Evolutionary conservation across 2,329 filamentous ascomycete genomes (phyloP).

Genomic region (Beauveria pseudobassiana): DNA sequence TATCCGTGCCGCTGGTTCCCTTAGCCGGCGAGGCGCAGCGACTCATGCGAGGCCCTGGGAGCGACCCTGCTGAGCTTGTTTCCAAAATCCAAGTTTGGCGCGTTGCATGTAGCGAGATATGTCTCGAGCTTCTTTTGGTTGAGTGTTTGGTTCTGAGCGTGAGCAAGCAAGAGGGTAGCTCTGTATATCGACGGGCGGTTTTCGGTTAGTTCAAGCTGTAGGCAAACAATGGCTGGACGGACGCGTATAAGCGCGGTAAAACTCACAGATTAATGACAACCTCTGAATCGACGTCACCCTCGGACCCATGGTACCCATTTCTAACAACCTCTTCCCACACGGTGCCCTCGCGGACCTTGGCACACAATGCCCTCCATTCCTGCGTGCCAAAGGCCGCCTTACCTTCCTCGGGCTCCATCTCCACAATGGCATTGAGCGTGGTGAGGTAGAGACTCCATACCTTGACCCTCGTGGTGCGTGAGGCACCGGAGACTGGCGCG

Average conservation of each 20-base stretch:
- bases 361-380: constrained; percentile 75
- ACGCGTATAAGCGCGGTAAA: constrained; percentile 1
- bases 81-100: constrained; percentile 65
- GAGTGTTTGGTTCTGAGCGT: constrained; percentile 71
- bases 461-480: constrained; percentile 78
- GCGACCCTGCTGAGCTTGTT: constrained; percentile 49
- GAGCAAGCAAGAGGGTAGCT: constrained; percentile 82
- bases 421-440: constrained; percentile 82
- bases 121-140: constrained; percentile 86
- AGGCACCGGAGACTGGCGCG: constrained; percentile 72
- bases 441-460: constrained; percentile 97
- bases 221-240: background rate
- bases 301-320: constrained; percentile 78
- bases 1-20: constrained; percentile 61
- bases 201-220: constrained; percentile 5
- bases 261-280: constrained; percentile 81
- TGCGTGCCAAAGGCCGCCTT: constrained; percentile 79
- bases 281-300: constrained; percentile 88
- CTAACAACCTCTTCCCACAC: constrained; percentile 93
- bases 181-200: constrained; percentile 35
- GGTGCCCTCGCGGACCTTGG: constrained; percentile 77
- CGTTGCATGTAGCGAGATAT: constrained; percentile 72
- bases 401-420: constrained; percentile 83
- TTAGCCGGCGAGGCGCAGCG: constrained; percentile 39
- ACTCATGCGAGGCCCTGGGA: constrained; percentile 28